Base-by-base conservation (phyloP, 495 filamentous ascomycete species). In the Pseudomonodictys pantanalensis region DNA sequence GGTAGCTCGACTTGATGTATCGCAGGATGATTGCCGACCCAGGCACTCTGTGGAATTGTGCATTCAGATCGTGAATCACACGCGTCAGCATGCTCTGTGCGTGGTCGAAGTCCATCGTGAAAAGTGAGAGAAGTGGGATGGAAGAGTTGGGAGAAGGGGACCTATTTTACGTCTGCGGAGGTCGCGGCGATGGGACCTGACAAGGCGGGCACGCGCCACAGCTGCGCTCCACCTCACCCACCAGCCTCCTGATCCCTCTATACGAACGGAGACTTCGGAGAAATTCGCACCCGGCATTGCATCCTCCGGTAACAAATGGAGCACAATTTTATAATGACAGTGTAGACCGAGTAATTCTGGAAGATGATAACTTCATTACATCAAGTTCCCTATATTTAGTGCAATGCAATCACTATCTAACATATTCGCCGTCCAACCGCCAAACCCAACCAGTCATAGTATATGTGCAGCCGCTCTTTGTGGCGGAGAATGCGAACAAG, bases 1-100 rank as follows among this genome's bases (percentile, higher is more conserved):
- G 93, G 75, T 99, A 97, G 69, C 91, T 96, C 32, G 89, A 93
- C 71, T 88, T 89, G 62, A 99, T 87, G 69, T 99, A 99, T 56
- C 93, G 88, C 52, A 96, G 82, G 65, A 97, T 79, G 63, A 99
- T 96, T 20, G 93, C 88, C 33, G 91, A 96, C 42, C 93, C 93
- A 38, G 93, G 93, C 49, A 98, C 77, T 65, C 86, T 88, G 58
- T 96, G 90, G 72, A 98, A 96, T 15, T 61, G 60, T 0, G 46
- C 47, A 29, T 54, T 61, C 5, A 56, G 60, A 43, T 68, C 65
- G 45, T 57, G 53, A 25, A 68, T 23, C 10, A 64, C 47, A 39
- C 60, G 60, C 22, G 63, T 25, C n/a, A 58, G 11, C 20, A 33
- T 54, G 52, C 38, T 43, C 54, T 64, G 65, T 20, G 56, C 44